phyloP scores from a whole-genome alignment of 371 early-diverging fungal species.

The Mucor mucedo region DNA sequence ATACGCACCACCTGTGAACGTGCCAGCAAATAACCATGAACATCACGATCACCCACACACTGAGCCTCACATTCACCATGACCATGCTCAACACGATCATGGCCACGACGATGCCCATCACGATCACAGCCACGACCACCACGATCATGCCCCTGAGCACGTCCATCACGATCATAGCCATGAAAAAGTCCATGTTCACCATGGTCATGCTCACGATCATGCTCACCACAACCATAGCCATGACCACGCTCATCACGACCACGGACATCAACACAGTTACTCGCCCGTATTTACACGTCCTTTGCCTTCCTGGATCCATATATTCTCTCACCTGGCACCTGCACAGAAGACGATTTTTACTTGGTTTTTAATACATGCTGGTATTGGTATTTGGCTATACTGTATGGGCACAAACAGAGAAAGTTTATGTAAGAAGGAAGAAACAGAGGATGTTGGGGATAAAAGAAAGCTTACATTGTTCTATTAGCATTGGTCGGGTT shows the following conservation, averaged over 20 bases:
- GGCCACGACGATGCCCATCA: constrained; percentile 23
- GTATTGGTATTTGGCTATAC: constrained; percentile 57
- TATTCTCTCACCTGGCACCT: constrained; percentile 55
- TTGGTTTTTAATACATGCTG: constrained; percentile 56
- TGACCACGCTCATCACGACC: constrained; percentile 28
- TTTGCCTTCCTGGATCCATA: constrained; percentile 46
- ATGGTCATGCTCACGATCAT: constrained; percentile 27
- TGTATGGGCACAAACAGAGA: constrained; percentile 55
- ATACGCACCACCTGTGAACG: not conserved
- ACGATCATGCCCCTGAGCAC: constrained; percentile 26
- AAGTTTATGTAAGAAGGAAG: constrained; percentile 50
- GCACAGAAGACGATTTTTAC: constrained; percentile 68
- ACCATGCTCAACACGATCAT: constrained; percentile 24
- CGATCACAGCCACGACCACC: constrained; percentile 21
- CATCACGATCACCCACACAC: constrained; percentile 19
- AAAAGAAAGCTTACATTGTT: not conserved
- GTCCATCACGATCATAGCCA: constrained; percentile 16
- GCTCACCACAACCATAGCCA: constrained; percentile 23
- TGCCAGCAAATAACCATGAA: constrained; percentile 2
- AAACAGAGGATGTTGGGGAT: not conserved
- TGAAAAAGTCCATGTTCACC: constrained; percentile 14
- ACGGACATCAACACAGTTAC: constrained; percentile 37
- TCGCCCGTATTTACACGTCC: constrained; percentile 41
- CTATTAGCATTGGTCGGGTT: constrained; percentile 57
- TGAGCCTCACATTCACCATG: constrained; percentile 17